phyloP scores from a whole-genome alignment of 116 monocot genomes.

The Trichopus zeylanicus region DNA sequence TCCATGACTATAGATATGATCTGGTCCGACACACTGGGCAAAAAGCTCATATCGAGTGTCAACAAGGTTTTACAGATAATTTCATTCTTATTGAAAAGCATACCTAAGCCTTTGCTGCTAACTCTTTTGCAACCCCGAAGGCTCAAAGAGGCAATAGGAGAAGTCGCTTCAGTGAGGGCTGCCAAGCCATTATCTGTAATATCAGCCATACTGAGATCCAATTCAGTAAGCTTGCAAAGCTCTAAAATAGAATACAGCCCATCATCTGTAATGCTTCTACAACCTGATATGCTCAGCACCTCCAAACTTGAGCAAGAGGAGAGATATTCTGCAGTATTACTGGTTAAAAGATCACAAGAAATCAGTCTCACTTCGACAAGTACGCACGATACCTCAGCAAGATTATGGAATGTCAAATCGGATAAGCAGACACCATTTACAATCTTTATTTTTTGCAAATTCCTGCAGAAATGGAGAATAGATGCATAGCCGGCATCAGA shows the following conservation, averaged over 20 bases:
- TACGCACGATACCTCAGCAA: constrained; percentile 21
- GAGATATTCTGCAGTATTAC: constrained; percentile 43
- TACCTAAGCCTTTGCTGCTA: constrained; percentile 40
- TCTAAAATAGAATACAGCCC: constrained; percentile 55
- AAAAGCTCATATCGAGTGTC: constrained; percentile 57
- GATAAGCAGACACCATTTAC: constrained; percentile 50
- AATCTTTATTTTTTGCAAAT: constrained; percentile 56
- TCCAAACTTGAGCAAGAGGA: constrained; percentile 46
- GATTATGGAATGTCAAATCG: constrained; percentile 69
- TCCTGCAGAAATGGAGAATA: constrained; percentile 58
- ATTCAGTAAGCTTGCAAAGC: constrained; percentile 46
- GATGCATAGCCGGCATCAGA: constrained; percentile 81
- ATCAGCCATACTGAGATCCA: constrained; percentile 64
- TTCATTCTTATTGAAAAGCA: constrained; percentile 30
- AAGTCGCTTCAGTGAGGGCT: constrained; percentile 35
- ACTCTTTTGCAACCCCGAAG: constrained; percentile 68
- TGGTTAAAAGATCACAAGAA: constrained; percentile 62
- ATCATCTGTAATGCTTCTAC: constrained; percentile 60
- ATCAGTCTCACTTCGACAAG: constrained; percentile 58
- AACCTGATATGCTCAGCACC: constrained; percentile 60
- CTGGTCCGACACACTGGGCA: constrained; percentile 57
- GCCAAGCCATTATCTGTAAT: constrained; percentile 59
- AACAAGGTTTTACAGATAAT: constrained; percentile 37
- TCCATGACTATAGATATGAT: constrained; percentile 34
- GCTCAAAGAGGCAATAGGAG: constrained; percentile 46